These are phyloP conservation scores for Xylaria scruposa DNA, from an alignment of 495 filamentous ascomycete genomes.

Conservation along the genomic window DNA sequence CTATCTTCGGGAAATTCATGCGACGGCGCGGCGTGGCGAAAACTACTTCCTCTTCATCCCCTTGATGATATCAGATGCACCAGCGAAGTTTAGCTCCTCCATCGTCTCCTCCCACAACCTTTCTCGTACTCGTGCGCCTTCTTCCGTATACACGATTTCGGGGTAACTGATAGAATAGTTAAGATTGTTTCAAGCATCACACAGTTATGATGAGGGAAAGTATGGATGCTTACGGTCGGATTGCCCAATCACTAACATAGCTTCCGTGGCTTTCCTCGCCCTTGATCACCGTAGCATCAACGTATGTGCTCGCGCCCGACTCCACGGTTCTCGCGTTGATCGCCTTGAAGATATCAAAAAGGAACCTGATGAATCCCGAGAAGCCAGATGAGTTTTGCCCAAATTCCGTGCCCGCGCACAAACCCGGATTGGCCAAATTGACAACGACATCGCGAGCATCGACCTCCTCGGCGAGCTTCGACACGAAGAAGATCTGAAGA, in stretches of 20 bases:
- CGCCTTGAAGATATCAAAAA: constrained; percentile 34
- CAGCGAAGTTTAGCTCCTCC: constrained; percentile 50
- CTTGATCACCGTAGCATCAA: constrained; percentile 49
- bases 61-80: constrained; percentile 43
- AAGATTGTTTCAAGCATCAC: background rate
- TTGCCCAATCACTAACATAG: constrained; percentile 51
- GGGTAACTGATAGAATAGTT: constrained; percentile 28
- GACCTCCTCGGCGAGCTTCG: constrained; percentile 49
- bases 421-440: constrained; percentile 55
- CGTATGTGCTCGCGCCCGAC: constrained; percentile 45
- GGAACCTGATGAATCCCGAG: constrained; percentile 19
- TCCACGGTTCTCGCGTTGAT: constrained; percentile 40
- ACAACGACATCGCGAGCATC: constrained; percentile 51
- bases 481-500: constrained; percentile 48
- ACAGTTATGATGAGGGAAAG: background rate
- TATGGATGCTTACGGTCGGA: constrained; percentile 45
- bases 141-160: constrained; percentile 42
- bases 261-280: constrained; percentile 55
- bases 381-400: constrained; percentile 28
- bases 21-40: background rate
- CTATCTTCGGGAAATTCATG: background rate
- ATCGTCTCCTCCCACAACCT: constrained; percentile 55
- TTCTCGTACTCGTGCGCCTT: constrained; percentile 45
- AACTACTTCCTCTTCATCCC: constrained; percentile 22
- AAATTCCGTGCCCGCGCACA: constrained; percentile 47